Evolutionary conservation across 106 monocot genomes (phyloP), one percentile per base, ranked within the genome.

Genomic region (Acorus calamus): DNA sequence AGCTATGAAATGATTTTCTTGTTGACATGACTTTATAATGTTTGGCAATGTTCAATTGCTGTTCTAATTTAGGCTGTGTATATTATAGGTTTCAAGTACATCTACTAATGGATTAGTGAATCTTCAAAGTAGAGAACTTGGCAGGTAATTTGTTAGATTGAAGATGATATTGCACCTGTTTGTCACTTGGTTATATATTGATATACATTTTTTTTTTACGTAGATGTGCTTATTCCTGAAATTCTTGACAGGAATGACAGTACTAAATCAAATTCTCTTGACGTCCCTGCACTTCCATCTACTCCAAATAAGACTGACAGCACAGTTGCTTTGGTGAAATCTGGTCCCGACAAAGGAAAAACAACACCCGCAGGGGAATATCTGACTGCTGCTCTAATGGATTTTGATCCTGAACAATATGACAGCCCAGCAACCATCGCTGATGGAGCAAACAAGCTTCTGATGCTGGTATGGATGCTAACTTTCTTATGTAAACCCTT

Each of bases 321-420:
- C 48, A 56, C 71, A 41, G 86, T 86, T 73, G 87, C 91, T 50
- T 54, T 98, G 53, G 87, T 98, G 50, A 96, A 91, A 65, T 82
- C 84, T 7, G 66, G 78, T 63, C 71, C 70, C 74, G 96, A 98
- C 47, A 85, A 83, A 66, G 64, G 56, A 71, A 98, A 98, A 72
- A 87, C 92, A 60, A 88, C 92, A 10, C 96, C 96, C 68, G 96
- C 96, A 55, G 96, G 96, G 63, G 96, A 91, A 60, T 98, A 98
- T 51, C 78, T 98, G 55, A 98, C 91, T 44, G 55, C 96, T 71
- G 87, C 96, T 42, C 73, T 98, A 14, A 88, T 68, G 57, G 87
- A 98, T 55, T 98, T 91, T 77, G 91, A 98, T 74, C 91, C 96
- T 60, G 84, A 91, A 66, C 96, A 91, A 62, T 91, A 80, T 74